Base-by-base conservation (phyloP, 148 eudicot species). In the Diospyros lotus region DNA sequence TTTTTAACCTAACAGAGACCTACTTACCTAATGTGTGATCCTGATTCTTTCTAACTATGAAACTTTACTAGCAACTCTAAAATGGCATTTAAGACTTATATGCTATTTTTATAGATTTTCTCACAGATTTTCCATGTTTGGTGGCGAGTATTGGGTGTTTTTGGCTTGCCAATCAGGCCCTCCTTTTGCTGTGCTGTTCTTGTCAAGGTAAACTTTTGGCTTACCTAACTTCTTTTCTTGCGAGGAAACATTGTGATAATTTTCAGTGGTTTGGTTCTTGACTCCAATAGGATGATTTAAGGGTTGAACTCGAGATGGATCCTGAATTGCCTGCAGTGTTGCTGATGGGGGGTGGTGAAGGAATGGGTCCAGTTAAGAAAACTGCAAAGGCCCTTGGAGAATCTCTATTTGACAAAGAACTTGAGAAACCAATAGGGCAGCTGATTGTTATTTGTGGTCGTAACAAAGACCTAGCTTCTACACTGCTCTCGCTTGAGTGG, bases 301-400 rank as follows among this genome's bases (percentile, higher is more conserved):
- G 98, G 83, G 90, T 83, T 66, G 97, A 92, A 69, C 93, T 94
- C 3, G 92, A 88, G 76, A 83, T 94, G 91, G 93, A 94, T 77
- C 87, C 79, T 18, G 14, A 82, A 15, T 78, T 94, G 76, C 98
- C 98, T 9, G 91, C 95, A 0, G 95, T 94, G 60, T 78, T 94
- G 79, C 80, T 94, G 64, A 94, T 94, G 98, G 98, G 98, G 58
- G 98, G 98, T 12, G 98, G 98, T 13, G 98, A 94, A 86, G 98
- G 98, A 70, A 94, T 94, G 98, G 98, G 98, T 1, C 98, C 98
- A 8, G 98, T 94, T 39, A 83, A 90, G 82, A 85, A 94, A 79
- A 94, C 98, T 17, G 98, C 98, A 3, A 58, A 78, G 81, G 97
- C 97, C 69, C 92, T 94, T 72, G 91, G 81, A 73, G 90, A 88